Percentiles rank a stretch among this genome's conserved stretches.
These are phyloP conservation scores for Colletotrichum truncatum DNA, from an alignment of 2,329 filamentous ascomycete genomes.

Conservation along the genomic window DNA sequence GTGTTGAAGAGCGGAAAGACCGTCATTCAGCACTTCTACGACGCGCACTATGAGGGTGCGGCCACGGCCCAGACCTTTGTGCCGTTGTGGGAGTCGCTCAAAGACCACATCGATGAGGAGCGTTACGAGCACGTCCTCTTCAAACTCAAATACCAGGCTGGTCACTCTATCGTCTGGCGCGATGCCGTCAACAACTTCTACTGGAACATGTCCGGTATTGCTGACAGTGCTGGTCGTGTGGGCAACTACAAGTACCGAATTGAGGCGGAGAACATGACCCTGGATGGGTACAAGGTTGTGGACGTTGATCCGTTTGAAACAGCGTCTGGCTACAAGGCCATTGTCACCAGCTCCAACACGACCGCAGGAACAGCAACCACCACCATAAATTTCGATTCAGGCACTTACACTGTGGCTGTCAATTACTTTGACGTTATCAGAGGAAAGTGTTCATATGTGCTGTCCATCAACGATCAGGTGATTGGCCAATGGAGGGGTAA, in stretches of 20 bases:
- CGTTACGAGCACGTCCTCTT: slow-evolving; percentile 67
- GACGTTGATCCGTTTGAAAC: slow-evolving; percentile 63
- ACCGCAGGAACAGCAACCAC: slow-evolving; percentile 55
- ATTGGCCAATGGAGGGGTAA: slow-evolving; percentile 69
- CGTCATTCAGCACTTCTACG: slow-evolving; percentile 74
- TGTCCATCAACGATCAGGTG: slow-evolving; percentile 60
- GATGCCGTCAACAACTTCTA: slow-evolving; percentile 75
- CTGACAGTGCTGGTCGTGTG: slow-evolving; percentile 65
- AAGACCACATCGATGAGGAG: slow-evolving; percentile 66
- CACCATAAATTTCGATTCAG: slow-evolving; percentile 56
- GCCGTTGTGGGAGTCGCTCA: slow-evolving; percentile 60
- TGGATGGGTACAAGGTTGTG: slow-evolving; percentile 65
- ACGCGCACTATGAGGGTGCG: slow-evolving; percentile 69
- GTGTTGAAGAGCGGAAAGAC: slow-evolving; percentile 70
- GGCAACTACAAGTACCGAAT: slow-evolving; percentile 71
- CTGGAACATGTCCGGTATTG: slow-evolving; percentile 66
- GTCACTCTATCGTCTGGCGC: slow-evolving; percentile 76
- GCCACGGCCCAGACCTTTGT: slow-evolving; percentile 69
- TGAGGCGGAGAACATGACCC: slow-evolving; percentile 72
- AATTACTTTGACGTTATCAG: slow-evolving; percentile 72
- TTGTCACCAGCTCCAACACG: slow-evolving; percentile 66
- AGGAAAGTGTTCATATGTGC: slow-evolving; percentile 64
- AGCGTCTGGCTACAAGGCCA: slow-evolving; percentile 63
- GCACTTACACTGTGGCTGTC: slow-evolving; percentile 70
- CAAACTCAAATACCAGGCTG: slow-evolving; percentile 71